Conservation (phyloP, 306 rosid genomes). For the Quercus mongolica region DNA sequence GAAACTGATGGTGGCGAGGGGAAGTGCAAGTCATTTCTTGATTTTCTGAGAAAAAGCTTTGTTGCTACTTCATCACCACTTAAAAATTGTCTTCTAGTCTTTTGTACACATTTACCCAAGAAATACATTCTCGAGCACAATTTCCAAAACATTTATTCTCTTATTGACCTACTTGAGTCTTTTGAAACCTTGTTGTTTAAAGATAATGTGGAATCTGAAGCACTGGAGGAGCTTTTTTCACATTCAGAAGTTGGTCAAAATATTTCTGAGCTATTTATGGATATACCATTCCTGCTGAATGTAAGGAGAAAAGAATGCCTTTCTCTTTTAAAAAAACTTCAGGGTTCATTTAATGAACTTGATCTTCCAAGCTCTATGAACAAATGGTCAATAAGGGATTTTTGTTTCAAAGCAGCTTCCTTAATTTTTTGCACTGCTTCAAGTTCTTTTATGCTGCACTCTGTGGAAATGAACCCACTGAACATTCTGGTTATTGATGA, state of each 20-base stretch:
- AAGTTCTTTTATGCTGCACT: slow-evolving; percentile 53
- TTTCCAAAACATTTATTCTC: slow-evolving; percentile 27
- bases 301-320: slow-evolving; percentile 41
- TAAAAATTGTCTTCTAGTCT: slow-evolving; percentile 29
- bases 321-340: slow-evolving; percentile 32
- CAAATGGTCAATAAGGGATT: slow-evolving; percentile 21
- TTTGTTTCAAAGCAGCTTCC: slow-evolving; percentile 57
- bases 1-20: slow-evolving; percentile 14
- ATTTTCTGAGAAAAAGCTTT: slow-evolving; percentile 48
- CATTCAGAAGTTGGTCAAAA: neutral
- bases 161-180: slow-evolving; percentile 26
- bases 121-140: slow-evolving; percentile 33
- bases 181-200: slow-evolving; percentile 37
- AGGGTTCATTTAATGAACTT: slow-evolving; percentile 39
- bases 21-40: slow-evolving; percentile 44
- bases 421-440: slow-evolving; percentile 70
- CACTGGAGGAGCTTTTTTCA: slow-evolving; percentile 45
- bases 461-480: slow-evolving; percentile 38
- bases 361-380: slow-evolving; percentile 32
- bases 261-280: slow-evolving; percentile 5
- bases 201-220: slow-evolving; percentile 28
- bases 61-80: slow-evolving; percentile 20
- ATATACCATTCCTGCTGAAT: slow-evolving; percentile 11
- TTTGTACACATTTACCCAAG: slow-evolving; percentile 51
- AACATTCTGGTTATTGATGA: slow-evolving; percentile 64